A percentile compares a stretch with the other conserved stretches of the same genome.
These are phyloP conservation scores for Solanum hybrid DNA, from an alignment of 305 asterid species.

Conservation along the genomic window DNA sequence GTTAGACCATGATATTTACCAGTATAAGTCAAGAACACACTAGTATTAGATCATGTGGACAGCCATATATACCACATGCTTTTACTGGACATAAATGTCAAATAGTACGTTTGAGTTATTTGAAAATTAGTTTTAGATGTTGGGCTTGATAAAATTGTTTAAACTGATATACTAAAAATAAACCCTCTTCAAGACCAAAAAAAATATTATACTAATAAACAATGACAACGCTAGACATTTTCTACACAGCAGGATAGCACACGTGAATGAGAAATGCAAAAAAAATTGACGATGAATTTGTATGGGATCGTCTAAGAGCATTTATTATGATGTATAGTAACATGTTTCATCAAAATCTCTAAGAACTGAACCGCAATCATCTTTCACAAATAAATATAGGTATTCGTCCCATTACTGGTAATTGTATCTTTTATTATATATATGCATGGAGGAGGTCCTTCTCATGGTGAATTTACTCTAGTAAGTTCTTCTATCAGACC, in stretches of 20 bases:
- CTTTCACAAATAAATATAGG: background rate
- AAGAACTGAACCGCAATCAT: background rate
- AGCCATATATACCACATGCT: background rate
- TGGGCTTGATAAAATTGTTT: background rate
- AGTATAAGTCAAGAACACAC: background rate
- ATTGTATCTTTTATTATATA: too few relatives aligned
- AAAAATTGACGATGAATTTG: background rate
- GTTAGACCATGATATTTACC: background rate
- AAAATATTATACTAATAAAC: background rate
- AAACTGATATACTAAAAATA: background rate
- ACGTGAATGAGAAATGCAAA: background rate
- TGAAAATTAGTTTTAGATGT: background rate
- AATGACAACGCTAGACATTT: background rate
- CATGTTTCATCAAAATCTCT: background rate
- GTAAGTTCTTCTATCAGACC: too few relatives aligned
- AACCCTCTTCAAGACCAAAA: background rate
- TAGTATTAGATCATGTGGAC: conserved; percentile 6
- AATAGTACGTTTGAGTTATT: background rate
- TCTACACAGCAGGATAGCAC: background rate
- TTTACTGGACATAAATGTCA: background rate
- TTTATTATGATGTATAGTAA: too few relatives aligned
- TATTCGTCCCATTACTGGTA: too few relatives aligned
- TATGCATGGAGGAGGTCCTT: too few relatives aligned
- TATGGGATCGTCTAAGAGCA: background rate
- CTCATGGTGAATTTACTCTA: too few relatives aligned